Evolutionary conservation across 2,329 filamentous ascomycete genomes (phyloP), one percentile per base, ranked within the genome.

Genomic region (Aspergillus luchuensis): DNA sequence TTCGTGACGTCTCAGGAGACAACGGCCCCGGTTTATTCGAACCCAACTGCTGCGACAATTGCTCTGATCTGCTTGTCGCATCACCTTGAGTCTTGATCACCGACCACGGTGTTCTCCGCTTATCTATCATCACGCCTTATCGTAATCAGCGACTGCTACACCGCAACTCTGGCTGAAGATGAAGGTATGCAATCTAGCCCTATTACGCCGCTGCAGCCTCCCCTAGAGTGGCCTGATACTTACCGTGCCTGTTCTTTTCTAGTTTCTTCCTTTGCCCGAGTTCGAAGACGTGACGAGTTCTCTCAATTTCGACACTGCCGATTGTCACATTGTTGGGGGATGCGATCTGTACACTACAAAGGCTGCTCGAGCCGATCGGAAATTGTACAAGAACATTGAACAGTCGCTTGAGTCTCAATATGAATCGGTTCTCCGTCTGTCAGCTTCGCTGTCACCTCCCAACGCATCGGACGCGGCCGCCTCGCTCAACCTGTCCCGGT

Each of bases 311-410:
- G 91, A 95, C 71, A 97, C 94, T 1, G 87, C 91, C 55, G 94
- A 98, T 75, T 93, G 92, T 74, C 91, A 94, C 68, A 90, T 99
- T 62, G 89, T 92, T 28, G 95, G 95, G 69, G 91, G 91, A 66
- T 98, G 94, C 82, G 95, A 99, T 77, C 85, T 98, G 17, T 99
- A 97, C 82, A 98, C 94, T 8, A 97, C 93, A 25, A 99, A 99
- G 79, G 93, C 95, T 30, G 92, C 94, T 58, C 92, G 93, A 49
- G 89, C 89, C 65, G 95, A 99, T 76, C 97, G 97, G 85, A 98
- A 98, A 75, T 83, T 99, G 8, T 97, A 97, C 83, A 96, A 93
- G 79, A 91, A 89, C 74, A 98, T 99, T 73, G 93, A 97, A 74
- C 88, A 91, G 72, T 92, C 91, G 30, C 86, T 99, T 61, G 92